These are phyloP conservation scores for Cryptococcus sp. DNA, from an alignment of 1,284 basidiomycete genomes.

Conservation along the genomic window DNA sequence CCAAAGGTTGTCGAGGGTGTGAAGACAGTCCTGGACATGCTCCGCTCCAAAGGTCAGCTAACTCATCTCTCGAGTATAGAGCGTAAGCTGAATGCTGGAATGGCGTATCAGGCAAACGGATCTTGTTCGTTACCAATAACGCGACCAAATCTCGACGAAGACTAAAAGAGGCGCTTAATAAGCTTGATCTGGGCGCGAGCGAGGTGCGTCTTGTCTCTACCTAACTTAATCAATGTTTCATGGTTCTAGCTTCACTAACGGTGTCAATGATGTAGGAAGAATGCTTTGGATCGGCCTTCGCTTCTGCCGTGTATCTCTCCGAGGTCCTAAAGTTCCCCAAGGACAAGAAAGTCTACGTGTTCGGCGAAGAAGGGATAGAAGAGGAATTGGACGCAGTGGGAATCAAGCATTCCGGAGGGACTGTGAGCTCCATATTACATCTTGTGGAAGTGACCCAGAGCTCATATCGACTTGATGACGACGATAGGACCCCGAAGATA, in stretches of 20 bases:
- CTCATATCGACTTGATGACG: slow-evolving; percentile 7
- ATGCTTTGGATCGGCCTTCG: slow-evolving; percentile 93
- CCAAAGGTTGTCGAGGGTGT: slow-evolving; percentile 76
- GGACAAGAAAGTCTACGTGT: slow-evolving; percentile 92
- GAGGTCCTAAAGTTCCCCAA: slow-evolving; percentile 84
- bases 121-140: slow-evolving; percentile 97
- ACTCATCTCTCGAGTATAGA: neutral
- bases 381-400: slow-evolving; percentile 87
- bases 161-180: slow-evolving; percentile 89
- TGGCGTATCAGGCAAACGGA: slow-evolving; percentile 66
- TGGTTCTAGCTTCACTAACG: neutral
- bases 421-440: slow-evolving; percentile 59
- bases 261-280: slow-evolving; percentile 69
- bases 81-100: neutral
- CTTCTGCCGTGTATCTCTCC: slow-evolving; percentile 89
- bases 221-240: neutral
- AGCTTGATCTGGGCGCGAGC: slow-evolving; percentile 62
- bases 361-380: slow-evolving; percentile 89
- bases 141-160: slow-evolving; percentile 87
- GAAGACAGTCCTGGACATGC: slow-evolving; percentile 67
- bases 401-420: slow-evolving; percentile 78
- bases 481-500: slow-evolving; percentile 75
- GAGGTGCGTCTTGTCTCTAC: slow-evolving; percentile 5
- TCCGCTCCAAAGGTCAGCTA: slow-evolving; percentile 56
- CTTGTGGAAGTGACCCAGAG: neutral